Evolutionary conservation across 495 filamentous ascomycete genomes (phyloP).

Genomic region (Xylaria longipes): DNA sequence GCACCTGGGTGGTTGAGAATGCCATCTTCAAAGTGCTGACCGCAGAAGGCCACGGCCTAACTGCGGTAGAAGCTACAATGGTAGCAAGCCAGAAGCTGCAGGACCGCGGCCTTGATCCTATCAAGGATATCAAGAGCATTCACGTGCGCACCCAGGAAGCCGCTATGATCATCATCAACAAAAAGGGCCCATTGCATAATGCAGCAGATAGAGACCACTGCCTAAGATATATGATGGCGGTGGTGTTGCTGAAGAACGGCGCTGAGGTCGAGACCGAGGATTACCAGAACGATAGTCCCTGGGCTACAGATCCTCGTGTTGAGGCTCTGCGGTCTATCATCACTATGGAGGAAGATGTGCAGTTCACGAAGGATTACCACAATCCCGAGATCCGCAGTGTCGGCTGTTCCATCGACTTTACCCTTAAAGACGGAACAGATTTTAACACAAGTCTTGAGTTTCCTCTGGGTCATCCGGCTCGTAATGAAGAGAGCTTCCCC

Average conservation of each 20-base stretch:
- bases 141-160: constrained; percentile 45
- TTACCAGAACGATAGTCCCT: constrained; percentile 47
- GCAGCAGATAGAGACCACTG: constrained; percentile 57
- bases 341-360: constrained; percentile 36
- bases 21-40: constrained; percentile 50
- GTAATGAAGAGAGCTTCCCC: constrained; percentile 18
- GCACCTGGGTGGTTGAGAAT: constrained; percentile 45
- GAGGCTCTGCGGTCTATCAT: constrained; percentile 43
- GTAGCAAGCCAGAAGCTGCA: constrained; percentile 38
- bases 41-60: constrained; percentile 48
- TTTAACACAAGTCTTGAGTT: constrained; percentile 19
- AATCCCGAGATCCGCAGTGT: constrained; percentile 32
- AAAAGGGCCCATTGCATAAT: constrained; percentile 46
- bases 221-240: constrained; percentile 50
- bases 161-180: constrained; percentile 51
- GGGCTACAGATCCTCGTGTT: constrained; percentile 37
- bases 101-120: constrained; percentile 23
- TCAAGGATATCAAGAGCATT: constrained; percentile 39
- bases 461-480: constrained; percentile 20
- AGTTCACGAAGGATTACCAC: constrained; percentile 48
- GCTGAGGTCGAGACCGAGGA: constrained; percentile 40
- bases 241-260: constrained; percentile 48
- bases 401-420: constrained; percentile 9
- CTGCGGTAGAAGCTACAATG: constrained; percentile 48
- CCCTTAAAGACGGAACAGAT: constrained; percentile 9